Conservation (phyloP, 2,329 filamentous ascomycete species). For the Leptographium radiaticola region DNA sequence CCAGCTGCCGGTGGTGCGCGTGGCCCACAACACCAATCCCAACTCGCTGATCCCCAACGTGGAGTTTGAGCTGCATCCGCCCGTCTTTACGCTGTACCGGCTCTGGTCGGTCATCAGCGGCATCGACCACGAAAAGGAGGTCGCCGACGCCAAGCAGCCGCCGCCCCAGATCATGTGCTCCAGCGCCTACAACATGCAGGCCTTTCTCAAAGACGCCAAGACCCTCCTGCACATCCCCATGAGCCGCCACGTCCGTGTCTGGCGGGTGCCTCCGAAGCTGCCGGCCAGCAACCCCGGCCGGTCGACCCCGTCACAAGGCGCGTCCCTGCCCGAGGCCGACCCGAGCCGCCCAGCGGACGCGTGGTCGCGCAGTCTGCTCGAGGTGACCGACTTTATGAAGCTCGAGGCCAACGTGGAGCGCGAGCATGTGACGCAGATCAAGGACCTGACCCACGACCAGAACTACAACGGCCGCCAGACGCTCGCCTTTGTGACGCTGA, state of each 20-base stretch:
- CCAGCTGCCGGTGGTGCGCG: constrained; percentile 59
- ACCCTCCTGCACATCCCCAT: constrained; percentile 51
- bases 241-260: constrained; percentile 63
- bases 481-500: constrained; percentile 53
- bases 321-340: constrained; percentile 12
- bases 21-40: constrained; percentile 62
- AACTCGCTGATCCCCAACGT: constrained; percentile 51
- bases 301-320: constrained; percentile 14
- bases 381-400: constrained; percentile 47
- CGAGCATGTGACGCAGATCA: constrained; percentile 41
- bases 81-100: constrained; percentile 73
- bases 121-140: constrained; percentile 39
- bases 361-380: constrained; percentile 40
- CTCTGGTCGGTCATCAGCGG: constrained; percentile 51
- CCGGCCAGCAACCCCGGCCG: constrained; percentile 11
- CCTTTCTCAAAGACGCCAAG: constrained; percentile 69
- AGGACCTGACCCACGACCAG: constrained; percentile 57
- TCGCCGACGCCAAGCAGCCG: constrained; percentile 47
- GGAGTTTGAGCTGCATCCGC: constrained; percentile 72
- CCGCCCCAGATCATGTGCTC: constrained; percentile 60
- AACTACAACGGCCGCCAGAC: constrained; percentile 67
- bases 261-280: constrained; percentile 45
- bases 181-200: constrained; percentile 53
- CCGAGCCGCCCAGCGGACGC: constrained; percentile 15
- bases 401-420: constrained; percentile 51